Evolutionary conservation across 1,284 basidiomycete genomes (phyloP).

Genomic region (Papiliotrema laurentii): DNA sequence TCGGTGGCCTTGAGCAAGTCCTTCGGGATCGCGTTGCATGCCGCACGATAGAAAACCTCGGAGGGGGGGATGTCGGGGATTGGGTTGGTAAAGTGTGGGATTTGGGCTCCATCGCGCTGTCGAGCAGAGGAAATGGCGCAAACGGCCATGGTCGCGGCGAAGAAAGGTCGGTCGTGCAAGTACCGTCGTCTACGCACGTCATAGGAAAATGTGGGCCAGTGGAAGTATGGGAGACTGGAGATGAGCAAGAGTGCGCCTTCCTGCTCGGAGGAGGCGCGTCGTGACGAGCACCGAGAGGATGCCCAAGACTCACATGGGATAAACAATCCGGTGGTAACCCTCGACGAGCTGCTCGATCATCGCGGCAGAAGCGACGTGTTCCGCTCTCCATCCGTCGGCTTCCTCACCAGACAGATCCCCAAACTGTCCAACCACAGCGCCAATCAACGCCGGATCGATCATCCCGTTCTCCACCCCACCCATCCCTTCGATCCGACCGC

Average conservation of each 20-base stretch:
- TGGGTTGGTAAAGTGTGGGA: conserved; percentile 2
- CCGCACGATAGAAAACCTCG: conserved; percentile 28
- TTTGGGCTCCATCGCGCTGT: conserved; percentile 34
- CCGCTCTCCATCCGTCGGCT: conserved; percentile 25
- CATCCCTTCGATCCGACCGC: background rate
- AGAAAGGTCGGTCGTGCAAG: conserved; percentile 33
- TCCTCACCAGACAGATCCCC: background rate
- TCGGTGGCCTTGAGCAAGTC: conserved; percentile 17
- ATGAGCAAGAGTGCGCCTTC: conserved; percentile 2
- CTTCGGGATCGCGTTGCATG: conserved; percentile 19
- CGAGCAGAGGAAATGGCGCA: conserved; percentile 41
- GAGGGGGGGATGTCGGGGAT: conserved; percentile 11
- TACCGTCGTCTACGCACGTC: conserved; percentile 26
- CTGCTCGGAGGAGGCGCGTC: background rate
- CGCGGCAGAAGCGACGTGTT: conserved; percentile 21
- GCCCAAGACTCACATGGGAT: conserved; percentile 32
- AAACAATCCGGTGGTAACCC: conserved; percentile 31
- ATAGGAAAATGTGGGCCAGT: conserved; percentile 39
- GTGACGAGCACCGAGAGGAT: background rate
- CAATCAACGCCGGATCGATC: no score
- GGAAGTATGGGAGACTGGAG: conserved; percentile 38
- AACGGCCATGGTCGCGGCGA: conserved; percentile 32
- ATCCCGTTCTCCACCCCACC: background rate
- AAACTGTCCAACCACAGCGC: background rate
- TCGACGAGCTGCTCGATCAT: conserved; percentile 28